A percentile compares a stretch with the other conserved stretches of the same genome.
Conservation (phyloP, 371 early-diverging fungal species). For the Lichtheimia ramosa region DNA sequence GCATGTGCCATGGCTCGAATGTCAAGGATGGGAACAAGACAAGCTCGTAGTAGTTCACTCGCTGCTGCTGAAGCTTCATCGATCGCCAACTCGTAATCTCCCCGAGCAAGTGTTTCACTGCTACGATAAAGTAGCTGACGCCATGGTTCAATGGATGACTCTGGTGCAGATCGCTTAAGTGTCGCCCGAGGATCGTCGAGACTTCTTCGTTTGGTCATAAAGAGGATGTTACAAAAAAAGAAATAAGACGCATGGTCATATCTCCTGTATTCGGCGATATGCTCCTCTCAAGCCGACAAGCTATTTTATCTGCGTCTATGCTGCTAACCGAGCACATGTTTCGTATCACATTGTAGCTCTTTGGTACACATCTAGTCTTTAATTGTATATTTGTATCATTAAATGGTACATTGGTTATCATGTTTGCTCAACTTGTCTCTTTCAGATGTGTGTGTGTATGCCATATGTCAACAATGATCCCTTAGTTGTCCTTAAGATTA, state of each 20-base stretch:
- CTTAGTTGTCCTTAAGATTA: too few relatives aligned
- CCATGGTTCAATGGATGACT: background rate
- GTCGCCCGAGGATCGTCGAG: background rate
- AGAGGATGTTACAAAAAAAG: background rate
- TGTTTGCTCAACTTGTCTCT: too few relatives aligned
- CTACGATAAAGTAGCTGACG: background rate
- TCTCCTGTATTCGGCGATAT: conserved; percentile 1
- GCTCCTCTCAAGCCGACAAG: conserved; percentile 1
- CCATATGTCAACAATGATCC: too few relatives aligned
- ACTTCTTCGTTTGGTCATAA: background rate
- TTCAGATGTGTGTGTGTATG: too few relatives aligned
- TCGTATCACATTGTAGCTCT: too few relatives aligned
- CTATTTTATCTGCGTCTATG: too few relatives aligned
- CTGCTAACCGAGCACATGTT: too few relatives aligned
- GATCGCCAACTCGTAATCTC: conserved; percentile 1
- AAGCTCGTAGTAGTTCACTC: background rate
- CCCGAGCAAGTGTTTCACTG: background rate
- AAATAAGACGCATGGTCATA: background rate
- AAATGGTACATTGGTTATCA: too few relatives aligned
- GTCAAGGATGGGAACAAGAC: conserved; percentile 5
- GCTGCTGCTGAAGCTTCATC: background rate
- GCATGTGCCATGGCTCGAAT: conserved; percentile 3
- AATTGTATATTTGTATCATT: too few relatives aligned
- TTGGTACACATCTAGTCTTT: too few relatives aligned
- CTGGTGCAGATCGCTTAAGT: background rate